Evolutionary conservation across 108 stramenopile species (phyloP), one percentile per base, ranked within the genome.

Genomic region (Nitzschia palea): DNA sequence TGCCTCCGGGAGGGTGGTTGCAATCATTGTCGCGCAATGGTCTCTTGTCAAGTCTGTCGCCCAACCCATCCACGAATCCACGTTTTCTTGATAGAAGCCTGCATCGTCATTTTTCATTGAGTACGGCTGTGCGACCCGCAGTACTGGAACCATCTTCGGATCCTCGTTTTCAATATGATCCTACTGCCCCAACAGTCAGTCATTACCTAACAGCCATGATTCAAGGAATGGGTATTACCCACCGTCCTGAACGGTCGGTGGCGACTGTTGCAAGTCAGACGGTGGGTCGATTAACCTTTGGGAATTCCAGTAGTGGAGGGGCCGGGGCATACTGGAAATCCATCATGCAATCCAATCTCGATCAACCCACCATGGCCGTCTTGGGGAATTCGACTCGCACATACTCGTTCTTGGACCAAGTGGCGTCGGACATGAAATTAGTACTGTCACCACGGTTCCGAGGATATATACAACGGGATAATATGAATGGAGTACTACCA

Each of bases 91-190:
- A 85, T 44, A 75, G 91, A 58, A 73, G 80, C 6, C 40, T 79
- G 22, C 87, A 92, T 71, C 80, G 65, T 57, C 91, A 92, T 68
- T 92, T 89, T 77, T 76, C 84, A 28, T 43, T 89, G 25, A 79
- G 82, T n/a, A 52, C 86, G 17, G 73, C 86, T 4, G 72, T 87
- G 37, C 82, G 91, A 52, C 80, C 84, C 14, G 43, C 71, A 5
- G 33, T 67, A 27, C 28, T 45, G 25, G 36, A 43, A n/a, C 34
- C 56, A 17, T 5, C 50, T 20, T 27, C 29, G 22, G 35, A 18
- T 33, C 27, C 59, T 10, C 30, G 61, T 2, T 29, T 50, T 36
- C 40, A 52, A 12, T 1, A 71, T 42, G 63, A 52, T 14, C 34
- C 30, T 42, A 60, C 18, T 15, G 20, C 53, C 25, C 36, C 17